Conservation (phyloP, 176 grass and related monocot species). For the Phoenix roebelenii region DNA sequence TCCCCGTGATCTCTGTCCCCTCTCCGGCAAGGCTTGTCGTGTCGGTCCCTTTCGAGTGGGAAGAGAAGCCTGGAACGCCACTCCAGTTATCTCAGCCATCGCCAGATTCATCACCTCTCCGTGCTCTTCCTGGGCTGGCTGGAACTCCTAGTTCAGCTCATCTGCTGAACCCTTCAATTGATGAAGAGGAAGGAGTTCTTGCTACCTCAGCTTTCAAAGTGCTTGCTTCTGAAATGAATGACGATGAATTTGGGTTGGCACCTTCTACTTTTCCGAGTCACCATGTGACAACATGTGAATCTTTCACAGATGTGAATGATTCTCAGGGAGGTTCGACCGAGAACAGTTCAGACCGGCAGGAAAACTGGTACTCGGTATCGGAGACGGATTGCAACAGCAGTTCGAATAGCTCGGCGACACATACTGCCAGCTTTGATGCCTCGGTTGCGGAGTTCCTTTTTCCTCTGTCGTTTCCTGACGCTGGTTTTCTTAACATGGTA, state of each 20-base stretch:
- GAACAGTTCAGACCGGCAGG: conserved; percentile 32
- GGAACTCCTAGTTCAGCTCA: conserved; percentile 15
- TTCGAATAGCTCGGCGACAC: conserved; percentile 17
- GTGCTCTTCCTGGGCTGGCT: conserved; percentile 5
- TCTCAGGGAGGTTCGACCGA: conserved; percentile 1
- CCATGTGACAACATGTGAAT: not conserved
- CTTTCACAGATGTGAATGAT: not conserved
- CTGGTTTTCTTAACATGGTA: conserved; percentile 18
- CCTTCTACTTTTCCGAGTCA: conserved; percentile 9
- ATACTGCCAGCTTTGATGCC: conserved; percentile 18
- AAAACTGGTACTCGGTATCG: conserved; percentile 41
- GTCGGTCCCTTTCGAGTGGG: conserved; percentile 89
- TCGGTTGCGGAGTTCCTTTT: conserved; percentile 48
- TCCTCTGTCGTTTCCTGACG: conserved; percentile 44
- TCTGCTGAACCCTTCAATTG: conserved; percentile 59
- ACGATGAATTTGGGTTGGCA: conserved; percentile 27
- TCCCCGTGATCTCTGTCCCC: conserved; percentile 12
- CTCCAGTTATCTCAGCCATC: not conserved
- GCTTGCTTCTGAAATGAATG: not conserved
- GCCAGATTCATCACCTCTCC: conserved; percentile 6
- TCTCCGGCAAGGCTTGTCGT: conserved; percentile 58
- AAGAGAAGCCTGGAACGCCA: conserved; percentile 80
- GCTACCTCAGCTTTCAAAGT: conserved; percentile 33
- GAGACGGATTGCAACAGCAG: conserved; percentile 47
- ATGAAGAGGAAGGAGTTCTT: conserved; percentile 35